Conservation (phyloP, 2,329 filamentous ascomycete genomes). For the Tolypocladium tundrense region DNA sequence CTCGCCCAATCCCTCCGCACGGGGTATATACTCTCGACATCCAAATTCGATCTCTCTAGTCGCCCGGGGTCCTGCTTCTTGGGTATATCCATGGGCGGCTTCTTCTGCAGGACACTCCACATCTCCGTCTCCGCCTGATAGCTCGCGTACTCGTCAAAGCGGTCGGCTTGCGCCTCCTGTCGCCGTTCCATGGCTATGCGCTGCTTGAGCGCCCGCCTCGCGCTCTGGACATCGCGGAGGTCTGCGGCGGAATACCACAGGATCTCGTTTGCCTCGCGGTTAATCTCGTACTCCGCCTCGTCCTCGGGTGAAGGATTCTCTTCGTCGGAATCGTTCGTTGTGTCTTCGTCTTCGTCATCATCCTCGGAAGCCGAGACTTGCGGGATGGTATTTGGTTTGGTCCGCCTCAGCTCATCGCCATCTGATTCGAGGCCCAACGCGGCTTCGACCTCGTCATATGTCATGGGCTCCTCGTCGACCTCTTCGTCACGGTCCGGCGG, state of each 20-base stretch:
- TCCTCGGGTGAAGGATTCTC: conserved; percentile 9
- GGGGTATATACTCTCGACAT: conserved; percentile 25
- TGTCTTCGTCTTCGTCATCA: conserved; percentile 8
- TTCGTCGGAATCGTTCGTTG: conserved; percentile 6
- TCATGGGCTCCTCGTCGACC: conserved; percentile 21
- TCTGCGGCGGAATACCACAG: conserved; percentile 29
- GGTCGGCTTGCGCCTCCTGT: conserved; percentile 34
- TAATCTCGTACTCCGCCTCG: conserved; percentile 20
- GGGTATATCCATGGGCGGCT: conserved; percentile 23
- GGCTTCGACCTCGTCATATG: conserved; percentile 33
- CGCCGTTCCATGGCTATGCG: conserved; percentile 29
- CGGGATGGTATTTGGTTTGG: background rate
- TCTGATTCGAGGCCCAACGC: conserved; percentile 14
- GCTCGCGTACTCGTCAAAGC: conserved; percentile 27
- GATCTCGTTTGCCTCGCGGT: conserved; percentile 31
- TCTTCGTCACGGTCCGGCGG: conserved; percentile 12
- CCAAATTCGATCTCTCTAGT: conserved; percentile 15
- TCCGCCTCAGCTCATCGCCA: conserved; percentile 3
- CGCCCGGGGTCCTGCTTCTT: conserved; percentile 19
- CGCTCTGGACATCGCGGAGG: conserved; percentile 24
- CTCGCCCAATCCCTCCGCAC: conserved; percentile 28
- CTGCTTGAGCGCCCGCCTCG: conserved; percentile 23
- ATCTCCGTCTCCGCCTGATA: conserved; percentile 31
- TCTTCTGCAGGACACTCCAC: conserved; percentile 33
- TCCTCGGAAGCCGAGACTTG: conserved; percentile 3